Base-by-base conservation (phyloP, 2,329 filamentous ascomycete species). In the Colletotrichum karsti region DNA sequence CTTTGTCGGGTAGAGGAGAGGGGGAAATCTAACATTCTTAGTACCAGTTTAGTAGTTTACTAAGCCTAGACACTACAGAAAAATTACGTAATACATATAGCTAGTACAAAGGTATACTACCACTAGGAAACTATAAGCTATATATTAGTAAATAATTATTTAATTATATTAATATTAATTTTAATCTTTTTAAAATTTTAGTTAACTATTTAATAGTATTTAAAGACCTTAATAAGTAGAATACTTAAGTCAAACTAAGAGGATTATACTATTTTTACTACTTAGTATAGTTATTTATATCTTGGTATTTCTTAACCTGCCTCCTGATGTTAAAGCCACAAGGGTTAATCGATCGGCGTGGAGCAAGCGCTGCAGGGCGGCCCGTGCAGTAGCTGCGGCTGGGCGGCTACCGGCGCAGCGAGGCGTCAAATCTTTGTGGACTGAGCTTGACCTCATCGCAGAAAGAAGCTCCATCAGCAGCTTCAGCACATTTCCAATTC, bases 361-460 rank as follows among this genome's bases (percentile, higher is more conserved):
- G 8, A 65, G 57, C 22, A 51, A 13, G 30, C 12, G 53, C 7
- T 54, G 37, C 18, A 8, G 1, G 4, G 4, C 3, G 64, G 60
- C 7, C 53, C 46, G 64, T 67, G 64, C 64, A n/a, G 22, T 18
- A 64, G 53, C 64, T 64, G 59, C 44, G 51, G 26, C 33, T 56
- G 26, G 50, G 59, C 53, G 30, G 42, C 56, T 22, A 30, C 10
- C 15, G 35, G 28, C 39, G 13, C 35, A 44, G 61, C 33, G n/a
- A 46, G 63, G 63, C 63, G 63, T 50, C 42, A 67, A 67, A 57
- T 63, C 50, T 67, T 63, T 67, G 51, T 63, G 50, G 58, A 39
- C 63, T 42, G 33, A 69, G 67, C 67, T 69, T 67, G 53, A 67
- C 63, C 67, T 63, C 63, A 69, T 65, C 54, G 55, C 48, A 28